Evolutionary conservation across 2,329 filamentous ascomycete genomes (phyloP), one percentile per base, ranked within the genome.

Genomic region (Cytospora schulzeri): DNA sequence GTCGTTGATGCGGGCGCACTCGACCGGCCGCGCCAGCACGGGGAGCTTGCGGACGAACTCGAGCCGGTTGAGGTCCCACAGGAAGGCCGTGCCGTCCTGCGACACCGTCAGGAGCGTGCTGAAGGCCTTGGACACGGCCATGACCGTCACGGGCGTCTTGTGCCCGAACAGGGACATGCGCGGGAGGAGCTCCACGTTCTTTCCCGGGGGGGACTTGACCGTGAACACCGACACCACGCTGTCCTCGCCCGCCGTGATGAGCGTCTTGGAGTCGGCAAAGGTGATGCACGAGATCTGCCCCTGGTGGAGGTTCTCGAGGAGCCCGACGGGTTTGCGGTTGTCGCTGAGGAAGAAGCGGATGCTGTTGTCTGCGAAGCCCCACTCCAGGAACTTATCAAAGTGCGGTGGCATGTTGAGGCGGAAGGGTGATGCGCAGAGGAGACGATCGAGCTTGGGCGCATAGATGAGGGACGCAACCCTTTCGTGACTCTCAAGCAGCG

Each of bases 11-110:
- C 85, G 84, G 0, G 92, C 92, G 69, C 91, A 94, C 76, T 96
- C 86, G 2, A 86, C 80, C 0, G 81, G 77, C 5, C 85, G 82
- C 3, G 81, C 81, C 19, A 82, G 75, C 0, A 82, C 75, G 0
- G 87, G 87, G 26, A 94, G 80, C 75, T 88, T 90, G 53, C 92
- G 87, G 7, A 98, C 88, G 71, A 97, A 96, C 60, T 92, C 91
- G 15, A 93, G 85, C 19, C 92, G 87, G 75, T 98, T 99, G 4
- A 99, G 83, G 74, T 98, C 95, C 95, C 95, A 99, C 4, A 98
- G 81, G 71, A 96, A 88, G 14, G 93, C 88, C 48, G 91, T 88
- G 0, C 93, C 93, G 72, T 96, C 92, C 0, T 84, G 84, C 0
- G 91, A 93, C 1, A 91, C 90, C 1, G 93, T 96, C 3, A 98